Conservation (phyloP, 2,329 filamentous ascomycete genomes). For the Aspergillus sp. region DNA sequence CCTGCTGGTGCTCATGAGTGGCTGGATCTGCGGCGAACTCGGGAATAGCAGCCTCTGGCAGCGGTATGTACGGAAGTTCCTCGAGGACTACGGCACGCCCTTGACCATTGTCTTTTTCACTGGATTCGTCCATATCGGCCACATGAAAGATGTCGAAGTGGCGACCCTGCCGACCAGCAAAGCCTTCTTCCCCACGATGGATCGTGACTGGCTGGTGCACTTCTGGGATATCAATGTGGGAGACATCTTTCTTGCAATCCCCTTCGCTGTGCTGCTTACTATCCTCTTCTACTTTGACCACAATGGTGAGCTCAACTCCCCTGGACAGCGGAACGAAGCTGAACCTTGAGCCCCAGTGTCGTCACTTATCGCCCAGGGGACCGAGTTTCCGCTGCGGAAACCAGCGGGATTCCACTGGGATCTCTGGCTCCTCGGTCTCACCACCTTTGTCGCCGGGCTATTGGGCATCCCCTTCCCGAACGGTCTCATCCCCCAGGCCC, state of each 20-base stretch:
- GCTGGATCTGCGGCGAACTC: constrained; percentile 70
- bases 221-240: constrained; percentile 75
- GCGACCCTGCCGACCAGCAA: constrained; percentile 71
- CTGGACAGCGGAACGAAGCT: not conserved
- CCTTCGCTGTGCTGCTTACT: constrained; percentile 78
- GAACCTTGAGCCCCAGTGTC: constrained; percentile 55
- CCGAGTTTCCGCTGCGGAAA: constrained; percentile 76
- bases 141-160: constrained; percentile 69
- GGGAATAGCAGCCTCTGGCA: constrained; percentile 71
- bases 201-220: constrained; percentile 71
- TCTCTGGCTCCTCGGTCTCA: constrained; percentile 74
- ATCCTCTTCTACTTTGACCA: constrained; percentile 89
- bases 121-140: constrained; percentile 81
- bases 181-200: constrained; percentile 74
- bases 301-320: constrained; percentile 58
- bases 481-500: constrained; percentile 78
- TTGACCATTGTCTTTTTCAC: constrained; percentile 84
- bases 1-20: constrained; percentile 73
- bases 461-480: constrained; percentile 79
- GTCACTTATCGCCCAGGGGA: constrained; percentile 77
- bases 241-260: constrained; percentile 80
- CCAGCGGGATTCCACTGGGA: constrained; percentile 86
- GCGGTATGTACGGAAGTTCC: constrained; percentile 72
- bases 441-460: constrained; percentile 71
- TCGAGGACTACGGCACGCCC: constrained; percentile 87